Base-by-base conservation (phyloP, 2,329 filamentous ascomycete genomes). In the Grosmannia clavigera region DNA sequence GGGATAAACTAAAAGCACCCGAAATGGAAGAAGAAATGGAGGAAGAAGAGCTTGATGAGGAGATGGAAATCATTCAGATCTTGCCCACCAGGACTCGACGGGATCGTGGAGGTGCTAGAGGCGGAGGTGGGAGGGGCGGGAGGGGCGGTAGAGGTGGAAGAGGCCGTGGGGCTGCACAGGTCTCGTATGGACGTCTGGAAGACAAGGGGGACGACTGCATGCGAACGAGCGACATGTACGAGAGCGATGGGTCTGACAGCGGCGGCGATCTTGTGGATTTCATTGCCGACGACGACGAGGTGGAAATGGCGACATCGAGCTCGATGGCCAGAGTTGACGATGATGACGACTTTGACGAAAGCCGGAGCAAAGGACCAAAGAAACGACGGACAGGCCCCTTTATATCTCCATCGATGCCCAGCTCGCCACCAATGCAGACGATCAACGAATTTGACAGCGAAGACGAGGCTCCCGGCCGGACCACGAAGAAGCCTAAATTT, bases 241-340 rank as follows among this genome's bases (percentile, higher is more conserved):
- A 76, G 57, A 74, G 71, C 22, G 74, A 77, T 63, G 77, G 74
- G 16, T 79, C 76, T 0, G 78, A 81, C 61, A 72, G 74, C 61
- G 77, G 76, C 14, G 73, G 70, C 53, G 80, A 82, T 64, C 68
- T 83, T 16, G 60, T 81, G 65, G 73, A 83, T 72, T 79, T 88
- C 71, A 68, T 88, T 66, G 75, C 85, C 67, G 69, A 74, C 64
- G 70, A 83, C 70, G 70, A 84, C 56, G 64, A 64, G 16, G 62
- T 58, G 6, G 62, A 62, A 22, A 51, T 25, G n/a, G 61, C 31
- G 14, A 52, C 22, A 27, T 46, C 60, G 22, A 51, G 57, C 22
- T 58, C 56, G 27, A 60, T 58, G 27, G 35, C 22, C n/a, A 48
- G 43, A 3, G 33, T 54, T 4, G 48, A 48, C 29, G 61, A 48